Base-by-base conservation (phyloP, 768 basidiomycete genomes). In the Lanmaoa rubissima region DNA sequence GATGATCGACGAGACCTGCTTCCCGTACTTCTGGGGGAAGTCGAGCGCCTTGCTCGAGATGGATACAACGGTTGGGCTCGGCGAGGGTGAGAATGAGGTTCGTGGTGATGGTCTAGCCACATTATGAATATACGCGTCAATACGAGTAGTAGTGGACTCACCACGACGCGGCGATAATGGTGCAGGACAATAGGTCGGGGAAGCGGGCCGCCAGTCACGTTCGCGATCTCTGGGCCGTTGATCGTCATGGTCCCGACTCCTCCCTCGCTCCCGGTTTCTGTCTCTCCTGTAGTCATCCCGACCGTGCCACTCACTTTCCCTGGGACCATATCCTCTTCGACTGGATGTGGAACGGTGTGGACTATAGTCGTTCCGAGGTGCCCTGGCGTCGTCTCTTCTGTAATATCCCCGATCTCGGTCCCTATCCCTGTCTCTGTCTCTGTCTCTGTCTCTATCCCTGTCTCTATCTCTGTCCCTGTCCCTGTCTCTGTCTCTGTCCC, bases 141-240 rank as follows among this genome's bases (percentile, higher is more conserved):
- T 34, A 51, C 1, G 31, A 38, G 12, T 5, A 36, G 21, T 16
- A 11, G 34, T 9, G 16, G 39, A 49, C 68, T 61, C 59, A 70
- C 68, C 69, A 39, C 66, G 64, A 19, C 66, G 69, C 7, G 68
- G 68, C 4, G 68, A 70, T 34, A 48, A 17, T 41, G 61, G 62
- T 48, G 54, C 59, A 38, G 65, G 58, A 36, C 57, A 61, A 53
- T 65, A 63, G 13, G 10, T 39, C n/a, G 68, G 61, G 8, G 67
- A 60, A 26, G 48, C 24, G 9, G 51, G 51, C 19, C 60, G 56
- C 50, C 66, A 56, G 21, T 71, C 69, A 7, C 61, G 49, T 16
- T 68, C 61, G 32, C 64, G 60, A 41, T 65, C 68, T 46, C 62
- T 55, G 32, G 51, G 10, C 10, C 64, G 51, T 26, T 45, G 53